Base-by-base conservation (phyloP, 2,329 filamentous ascomycete species). In the Mycosphaerella sp. region DNA sequence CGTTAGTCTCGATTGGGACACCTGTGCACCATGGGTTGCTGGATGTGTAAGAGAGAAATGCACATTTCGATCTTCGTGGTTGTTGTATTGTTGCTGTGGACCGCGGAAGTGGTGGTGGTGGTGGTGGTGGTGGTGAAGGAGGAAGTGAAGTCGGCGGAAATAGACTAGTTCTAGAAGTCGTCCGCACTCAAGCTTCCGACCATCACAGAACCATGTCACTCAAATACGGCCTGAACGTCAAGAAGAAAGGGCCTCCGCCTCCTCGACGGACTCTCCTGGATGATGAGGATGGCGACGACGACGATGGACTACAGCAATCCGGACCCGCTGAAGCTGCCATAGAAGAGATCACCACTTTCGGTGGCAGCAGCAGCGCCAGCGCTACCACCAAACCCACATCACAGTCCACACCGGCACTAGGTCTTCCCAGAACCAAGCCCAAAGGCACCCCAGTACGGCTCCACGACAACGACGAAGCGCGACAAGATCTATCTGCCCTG, bases 401-500 rank as follows among this genome's bases (percentile, higher is more conserved):
- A 27, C 45, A 42, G 25, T 57, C 54, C 21, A 54, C 43, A 65
- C 53, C 44, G 64, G 66, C 64, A 67, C 58, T 59, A 47, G 66
- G 62, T 25, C 63, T 60, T 9, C 52, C 63, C 8, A 49, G 39
- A 34, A 61, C 58, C 28, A 66, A 67, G 18, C 68, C 66, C 3
- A 64, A 64, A 6, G 64, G 59, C 68, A 73, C 41, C 71, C 77
- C 50, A 70, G 72, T 62, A 64, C 62, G 68, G 45, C 18, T 36
- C 14, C 27, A 30, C 21, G 66, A 68, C n/a, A 65, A 64, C 6
- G 61, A 58, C 27, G 65, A 70, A 64, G 79, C 78, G 32, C 36
- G 58, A 17, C 56, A 62, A 43, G 85, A 89, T 62, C 76, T 88
- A 1, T 86, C 86, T 2, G 80, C 80, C 61, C 28, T 55, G 4